phyloP scores from a whole-genome alignment of 805 yeast genomes.

The Wickerhamomyces canadensis region DNA sequence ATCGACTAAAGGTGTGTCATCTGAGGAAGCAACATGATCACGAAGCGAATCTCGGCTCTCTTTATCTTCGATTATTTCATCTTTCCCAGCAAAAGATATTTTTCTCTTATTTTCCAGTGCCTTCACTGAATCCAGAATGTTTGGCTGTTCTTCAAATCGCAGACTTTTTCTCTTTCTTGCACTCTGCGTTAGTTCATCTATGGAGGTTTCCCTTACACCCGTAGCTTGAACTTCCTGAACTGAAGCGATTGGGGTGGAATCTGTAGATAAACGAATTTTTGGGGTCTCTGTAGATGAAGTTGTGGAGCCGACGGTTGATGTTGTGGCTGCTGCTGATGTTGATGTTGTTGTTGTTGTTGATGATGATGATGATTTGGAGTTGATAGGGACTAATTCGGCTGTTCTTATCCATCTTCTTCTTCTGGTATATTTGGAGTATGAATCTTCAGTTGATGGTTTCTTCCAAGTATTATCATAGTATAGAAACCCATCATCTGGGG shows the following conservation, averaged over 20 bases:
- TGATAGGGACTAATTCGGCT: slow-evolving; percentile 65
- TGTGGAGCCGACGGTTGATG: neutral
- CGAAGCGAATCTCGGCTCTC: too few species aligned
- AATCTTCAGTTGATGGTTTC: slow-evolving; percentile 80
- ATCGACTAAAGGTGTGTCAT: too few species aligned
- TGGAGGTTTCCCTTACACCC: slow-evolving; percentile 10
- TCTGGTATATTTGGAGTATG: slow-evolving; percentile 86
- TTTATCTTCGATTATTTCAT: slow-evolving; percentile 2
- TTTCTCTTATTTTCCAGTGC: slow-evolving; percentile 12
- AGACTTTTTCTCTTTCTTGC: slow-evolving; percentile 35
- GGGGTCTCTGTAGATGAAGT: too few species aligned
- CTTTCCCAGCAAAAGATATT: slow-evolving; percentile 6
- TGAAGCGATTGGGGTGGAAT: slow-evolving; percentile 15
- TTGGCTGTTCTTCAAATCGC: slow-evolving; percentile 38
- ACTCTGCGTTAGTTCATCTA: slow-evolving; percentile 5
- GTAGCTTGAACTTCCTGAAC: slow-evolving; percentile 19
- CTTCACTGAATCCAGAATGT: slow-evolving; percentile 19
- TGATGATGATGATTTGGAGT: slow-evolving; percentile 3
- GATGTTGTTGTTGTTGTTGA: slow-evolving; percentile 7
- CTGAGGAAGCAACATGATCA: too few species aligned
- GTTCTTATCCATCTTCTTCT: slow-evolving; percentile 95
- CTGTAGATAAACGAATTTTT: too few species aligned
- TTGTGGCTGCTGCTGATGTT: neutral
- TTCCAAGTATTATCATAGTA: slow-evolving; percentile 95
- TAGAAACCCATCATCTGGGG: slow-evolving; percentile 77